These are phyloP conservation scores for Orbilia ellipsospora DNA, from an alignment of 2,329 filamentous ascomycete genomes.

Conservation along the genomic window DNA sequence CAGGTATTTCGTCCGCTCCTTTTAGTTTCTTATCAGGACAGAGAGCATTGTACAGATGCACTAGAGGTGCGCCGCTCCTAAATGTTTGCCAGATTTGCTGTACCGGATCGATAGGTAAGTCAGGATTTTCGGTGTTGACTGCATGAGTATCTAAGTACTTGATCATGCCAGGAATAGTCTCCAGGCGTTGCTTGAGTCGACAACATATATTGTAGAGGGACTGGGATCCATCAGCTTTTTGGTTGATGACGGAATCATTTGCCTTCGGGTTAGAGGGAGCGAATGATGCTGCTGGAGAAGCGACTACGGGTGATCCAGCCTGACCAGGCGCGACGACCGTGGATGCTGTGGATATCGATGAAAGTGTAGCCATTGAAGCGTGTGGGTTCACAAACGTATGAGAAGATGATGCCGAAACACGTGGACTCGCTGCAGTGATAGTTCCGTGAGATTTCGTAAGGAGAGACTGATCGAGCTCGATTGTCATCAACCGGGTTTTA, in stretches of 20 bases:
- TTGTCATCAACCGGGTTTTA: slow-evolving; percentile 60
- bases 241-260: slow-evolving; percentile 80
- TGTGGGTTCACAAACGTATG: slow-evolving; percentile 51
- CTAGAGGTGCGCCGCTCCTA: slow-evolving; percentile 81
- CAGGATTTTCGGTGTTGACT: slow-evolving; percentile 70
- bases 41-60: slow-evolving; percentile 88
- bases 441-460: slow-evolving; percentile 58
- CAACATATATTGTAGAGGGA: slow-evolving; percentile 97
- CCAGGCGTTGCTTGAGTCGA: slow-evolving; percentile 81
- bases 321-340: slow-evolving; percentile 25
- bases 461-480: slow-evolving; percentile 59
- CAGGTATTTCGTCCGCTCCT: slow-evolving; percentile 72
- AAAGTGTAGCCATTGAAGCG: slow-evolving; percentile 52
- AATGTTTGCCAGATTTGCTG: slow-evolving; percentile 91
- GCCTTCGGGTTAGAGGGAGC: slow-evolving; percentile 57
- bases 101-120: slow-evolving; percentile 81
- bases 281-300: slow-evolving; percentile 57
- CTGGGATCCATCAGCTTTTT: slow-evolving; percentile 87
- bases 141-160: slow-evolving; percentile 68
- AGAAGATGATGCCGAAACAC: slow-evolving; percentile 55
- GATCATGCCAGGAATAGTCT: slow-evolving; percentile 85
- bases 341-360: slow-evolving; percentile 56
- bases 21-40: slow-evolving; percentile 75
- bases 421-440: slow-evolving; percentile 55
- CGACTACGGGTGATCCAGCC: slow-evolving; percentile 42